Base-by-base conservation (phyloP, 805 yeast genomes). In the Starmerella geochares region DNA sequence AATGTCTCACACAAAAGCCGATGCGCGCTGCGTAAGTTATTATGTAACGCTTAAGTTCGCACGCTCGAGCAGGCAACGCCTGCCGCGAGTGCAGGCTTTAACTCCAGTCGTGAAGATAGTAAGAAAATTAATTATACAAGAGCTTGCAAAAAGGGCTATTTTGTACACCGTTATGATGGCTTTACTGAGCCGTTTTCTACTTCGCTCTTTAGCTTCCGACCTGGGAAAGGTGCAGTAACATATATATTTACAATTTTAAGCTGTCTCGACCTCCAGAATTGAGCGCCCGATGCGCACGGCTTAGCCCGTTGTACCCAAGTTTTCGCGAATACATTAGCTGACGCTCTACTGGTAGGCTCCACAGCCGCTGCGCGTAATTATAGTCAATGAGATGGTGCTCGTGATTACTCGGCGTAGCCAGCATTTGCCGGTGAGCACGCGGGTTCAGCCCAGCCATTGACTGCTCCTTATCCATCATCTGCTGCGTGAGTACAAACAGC, bases 371-470 rank as follows among this genome's bases (percentile, higher is more conserved):
- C 17, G 65, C 60, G 20, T 57, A 50, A 23, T 52, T 52, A 31
- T 56, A 56, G 48, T 66, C 68, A 2, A 66, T 56, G 23, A 65
- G 25, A 11, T 56, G 56, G 41, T 62, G 55, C 2, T 52, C 49
- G 4, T 53, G 46, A 2, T 48, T 43, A 1, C 46, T 35, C 19
- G 57, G 48, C 31, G 49, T 46, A 28, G 43, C 45, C 14, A 42
- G 47, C 43, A 43, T 42, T 9, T 54, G 50, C 6, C 68, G 57
- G 51, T 63, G 60, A 57, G 57, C 57, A 20, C 67, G 58, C 28
- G 95, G 94, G 62, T 90, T 92, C 56, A 92, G 68, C 0, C 96
- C 96, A 46, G 83, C 80, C 50, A 69, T 66, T 54, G 83, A 87
- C 33, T 71, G 71, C 50, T 83, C 84, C 57, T 83, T 83, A 49